Percentiles rank a stretch among this genome's conserved stretches.
phyloP scores from a whole-genome alignment of 2,329 filamentous ascomycete genomes.

The Phyllosticta citribraziliensis region DNA sequence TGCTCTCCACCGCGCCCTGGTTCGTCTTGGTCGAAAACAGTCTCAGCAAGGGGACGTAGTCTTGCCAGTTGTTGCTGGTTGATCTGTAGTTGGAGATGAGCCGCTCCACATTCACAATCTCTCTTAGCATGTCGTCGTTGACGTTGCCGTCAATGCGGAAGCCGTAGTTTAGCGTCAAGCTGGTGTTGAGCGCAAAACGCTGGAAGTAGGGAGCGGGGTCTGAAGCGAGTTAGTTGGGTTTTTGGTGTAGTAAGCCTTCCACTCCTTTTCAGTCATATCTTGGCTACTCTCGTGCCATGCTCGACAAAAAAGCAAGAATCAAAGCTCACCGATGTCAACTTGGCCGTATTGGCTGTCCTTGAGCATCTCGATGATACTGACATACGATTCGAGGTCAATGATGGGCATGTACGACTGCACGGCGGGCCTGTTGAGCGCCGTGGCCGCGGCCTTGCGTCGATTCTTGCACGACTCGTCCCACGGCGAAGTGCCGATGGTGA shows the following conservation, averaged over 20 bases:
- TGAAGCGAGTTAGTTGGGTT: no score
- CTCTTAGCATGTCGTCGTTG: conserved; percentile 55
- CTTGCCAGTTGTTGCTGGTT: conserved; percentile 76
- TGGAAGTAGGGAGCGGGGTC: conserved; percentile 64
- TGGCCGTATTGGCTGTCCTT: conserved; percentile 53
- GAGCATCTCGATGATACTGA: conserved; percentile 63
- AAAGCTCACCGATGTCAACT: conserved; percentile 42
- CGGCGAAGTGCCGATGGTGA: conserved; percentile 74
- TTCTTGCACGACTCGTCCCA: conserved; percentile 76
- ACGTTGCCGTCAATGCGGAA: conserved; percentile 63
- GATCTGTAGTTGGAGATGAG: conserved; percentile 66
- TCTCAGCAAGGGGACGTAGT: conserved; percentile 69
- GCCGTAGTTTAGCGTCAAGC: conserved; percentile 69
- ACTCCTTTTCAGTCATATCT: neutral
- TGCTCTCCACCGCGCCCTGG: conserved; percentile 51
- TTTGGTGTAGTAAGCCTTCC: neutral
- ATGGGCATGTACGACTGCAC: conserved; percentile 75
- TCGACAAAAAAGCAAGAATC: no score
- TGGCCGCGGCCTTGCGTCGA: conserved; percentile 67
- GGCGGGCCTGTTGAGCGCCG: conserved; percentile 65
- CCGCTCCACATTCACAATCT: conserved; percentile 67
- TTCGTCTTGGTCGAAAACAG: conserved; percentile 52
- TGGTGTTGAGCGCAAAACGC: conserved; percentile 67
- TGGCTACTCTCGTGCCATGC: no score
- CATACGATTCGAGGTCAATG: conserved; percentile 64